Conservation (phyloP, 116 monocot genomes). For the Thalassia testudinum region DNA sequence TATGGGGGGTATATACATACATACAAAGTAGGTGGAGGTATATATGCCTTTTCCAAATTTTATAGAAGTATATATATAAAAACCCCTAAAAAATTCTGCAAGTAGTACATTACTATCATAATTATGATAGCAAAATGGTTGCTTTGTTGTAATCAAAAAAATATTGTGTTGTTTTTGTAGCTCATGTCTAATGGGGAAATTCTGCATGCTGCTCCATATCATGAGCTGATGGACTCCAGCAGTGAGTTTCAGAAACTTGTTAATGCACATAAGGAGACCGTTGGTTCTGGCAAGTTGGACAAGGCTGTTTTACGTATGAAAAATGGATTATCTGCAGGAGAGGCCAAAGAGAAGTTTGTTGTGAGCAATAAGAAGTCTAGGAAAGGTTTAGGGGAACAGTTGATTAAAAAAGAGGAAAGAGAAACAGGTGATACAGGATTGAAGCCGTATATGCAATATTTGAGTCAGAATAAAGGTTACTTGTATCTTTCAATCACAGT, state of each 20-base stretch:
- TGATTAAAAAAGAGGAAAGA: conserved; percentile 83
- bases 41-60: no score
- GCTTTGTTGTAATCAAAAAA: no score
- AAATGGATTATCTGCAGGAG: conserved; percentile 8
- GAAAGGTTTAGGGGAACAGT: conserved; percentile 26
- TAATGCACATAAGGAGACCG: conserved; percentile 59
- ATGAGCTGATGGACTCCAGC: conserved; percentile 34
- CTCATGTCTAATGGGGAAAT: conserved; percentile 74
- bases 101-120: no score
- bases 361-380: conserved; percentile 7
- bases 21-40: no score
- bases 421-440: conserved; percentile 55
- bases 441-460: conserved; percentile 61
- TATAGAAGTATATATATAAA: no score
- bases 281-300: conserved; percentile 22
- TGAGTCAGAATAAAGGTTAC: conserved; percentile 67
- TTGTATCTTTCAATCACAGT: conserved; percentile 23
- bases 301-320: conserved; percentile 5
- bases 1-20: no score
- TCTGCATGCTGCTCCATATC: conserved; percentile 36
- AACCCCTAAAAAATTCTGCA: no score
- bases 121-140: no score
- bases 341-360: conserved; percentile 9
- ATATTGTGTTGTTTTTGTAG: conserved; percentile 24
- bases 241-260: conserved; percentile 65